Base-by-base conservation (phyloP, 1,139 yeast species). In the Hansenula lynferdii region DNA sequence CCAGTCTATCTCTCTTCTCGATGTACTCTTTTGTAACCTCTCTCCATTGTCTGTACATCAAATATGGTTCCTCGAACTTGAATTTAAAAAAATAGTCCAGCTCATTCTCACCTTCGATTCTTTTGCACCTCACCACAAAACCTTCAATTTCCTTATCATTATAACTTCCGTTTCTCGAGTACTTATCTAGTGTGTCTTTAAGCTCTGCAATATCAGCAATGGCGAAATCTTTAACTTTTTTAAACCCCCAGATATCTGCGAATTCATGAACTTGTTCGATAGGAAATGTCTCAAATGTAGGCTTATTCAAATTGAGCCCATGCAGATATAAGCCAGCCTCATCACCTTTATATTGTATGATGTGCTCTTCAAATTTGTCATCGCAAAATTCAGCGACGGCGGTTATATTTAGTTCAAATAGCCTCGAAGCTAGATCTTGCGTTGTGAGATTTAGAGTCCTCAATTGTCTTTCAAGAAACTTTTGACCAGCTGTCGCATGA, bases 371-470 rank as follows among this genome's bases (percentile, higher is more conserved):
- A 60, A 94, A 94, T 0, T 64, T 64, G 54, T 94, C 98, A 57
- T 94, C 97, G 60, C 99, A 94, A 34, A 79, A 72, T 60, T 92
- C 98, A 1, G 94, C 90, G 1, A 89, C 96, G 0, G 96, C 96
- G 0, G 98, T 94, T 22, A 78, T 57, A 44, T 80, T 75, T 47
- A 69, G 51, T 2, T 61, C 51, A 51, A 70, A 69, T 16, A 94
- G 64, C 6, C 64, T 62, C 29, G 53, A 50, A 0, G 89, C 97
- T 34, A 94, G 69, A 1, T 75, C 74, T 12, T 54, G 46, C 2
- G 70, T 50, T 2, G 71, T 55, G 17, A 69, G 59, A 0, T 73
- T 75, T 3, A 51, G 50, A 2, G 44, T 32, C 0, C 53, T 49
- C 36, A 90, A 62, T 49, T 85, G 95, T 15, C 49, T 44, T 37